A percentile compares a stretch with the other conserved stretches of the same genome.
Evolutionary conservation across 495 filamentous ascomycete species (phyloP).

Genomic region (Talaromyces stipitatus): DNA sequence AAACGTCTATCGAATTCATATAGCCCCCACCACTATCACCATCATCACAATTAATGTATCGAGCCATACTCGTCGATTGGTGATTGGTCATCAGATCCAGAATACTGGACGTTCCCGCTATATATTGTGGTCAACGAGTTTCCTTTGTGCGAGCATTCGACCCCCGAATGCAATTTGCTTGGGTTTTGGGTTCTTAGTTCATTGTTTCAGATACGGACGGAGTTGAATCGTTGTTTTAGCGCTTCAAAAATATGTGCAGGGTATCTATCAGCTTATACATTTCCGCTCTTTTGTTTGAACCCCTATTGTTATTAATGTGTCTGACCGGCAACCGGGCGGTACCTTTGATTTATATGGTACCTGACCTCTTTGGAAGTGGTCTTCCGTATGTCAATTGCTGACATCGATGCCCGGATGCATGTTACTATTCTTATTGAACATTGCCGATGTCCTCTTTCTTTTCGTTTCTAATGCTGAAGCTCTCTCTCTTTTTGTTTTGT

Average conservation of each 20-base stretch:
- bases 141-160: slow-evolving; percentile 16
- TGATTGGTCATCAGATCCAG: slow-evolving; percentile 8
- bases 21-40: slow-evolving; percentile 25
- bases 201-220: neutral
- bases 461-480: neutral
- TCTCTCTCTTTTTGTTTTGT: neutral
- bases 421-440: neutral
- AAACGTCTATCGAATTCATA: slow-evolving; percentile 18
- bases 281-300: slow-evolving; percentile 8
- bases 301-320: slow-evolving; percentile 8
- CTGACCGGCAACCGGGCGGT: neutral
- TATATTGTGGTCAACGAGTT: slow-evolving; percentile 22
- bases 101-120: neutral
- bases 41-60: slow-evolving; percentile 11
- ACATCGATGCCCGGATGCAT: neutral
- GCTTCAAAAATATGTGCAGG: neutral
- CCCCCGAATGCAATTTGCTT: neutral
- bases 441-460: neutral
- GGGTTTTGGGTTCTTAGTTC: neutral
- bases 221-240: slow-evolving; percentile 1
- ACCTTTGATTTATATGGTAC: neutral
- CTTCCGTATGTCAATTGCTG: neutral
- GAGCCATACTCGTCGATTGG: neutral
- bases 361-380: neutral
- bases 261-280: neutral